phyloP scores from a whole-genome alignment of 768 basidiomycete species.

The Leccinum subgranulosum region DNA sequence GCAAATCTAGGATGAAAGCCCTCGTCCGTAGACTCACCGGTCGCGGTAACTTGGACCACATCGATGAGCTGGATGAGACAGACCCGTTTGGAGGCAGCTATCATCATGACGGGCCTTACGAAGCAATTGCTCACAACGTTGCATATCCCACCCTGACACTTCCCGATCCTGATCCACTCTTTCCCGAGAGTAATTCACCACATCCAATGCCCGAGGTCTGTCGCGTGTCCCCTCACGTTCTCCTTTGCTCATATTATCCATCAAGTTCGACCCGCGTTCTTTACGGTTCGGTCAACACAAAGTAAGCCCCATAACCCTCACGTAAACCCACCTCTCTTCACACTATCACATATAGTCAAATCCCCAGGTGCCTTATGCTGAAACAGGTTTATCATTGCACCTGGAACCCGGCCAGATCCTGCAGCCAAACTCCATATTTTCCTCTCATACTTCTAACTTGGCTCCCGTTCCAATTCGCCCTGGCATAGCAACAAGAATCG shows the following conservation, averaged over 20 bases:
- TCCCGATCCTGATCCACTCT: neutral
- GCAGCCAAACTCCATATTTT: conserved; percentile 32
- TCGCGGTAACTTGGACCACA: conserved; percentile 50
- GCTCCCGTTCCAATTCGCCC: conserved; percentile 1
- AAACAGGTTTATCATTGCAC: conserved; percentile 44
- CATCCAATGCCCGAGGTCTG: conserved; percentile 22
- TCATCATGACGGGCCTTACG: conserved; percentile 77
- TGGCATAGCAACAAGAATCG: neutral
- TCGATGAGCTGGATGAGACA: conserved; percentile 77
- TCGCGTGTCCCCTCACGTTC: conserved; percentile 2
- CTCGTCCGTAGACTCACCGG: conserved; percentile 26
- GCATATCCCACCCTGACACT: conserved; percentile 9
- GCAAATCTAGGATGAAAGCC: conserved; percentile 24
- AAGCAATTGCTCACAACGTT: conserved; percentile 44
- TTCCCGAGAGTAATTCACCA: conserved; percentile 1
- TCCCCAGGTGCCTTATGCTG: neutral
- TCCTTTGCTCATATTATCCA: conserved; percentile 6
- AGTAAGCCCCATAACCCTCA: conserved; percentile 13
- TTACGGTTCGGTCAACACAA: conserved; percentile 9
- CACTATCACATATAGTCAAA: conserved; percentile 9
- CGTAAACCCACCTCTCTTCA: conserved; percentile 8
- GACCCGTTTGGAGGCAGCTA: conserved; percentile 61
- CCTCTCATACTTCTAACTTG: conserved; percentile 1
- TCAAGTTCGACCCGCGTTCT: conserved; percentile 15
- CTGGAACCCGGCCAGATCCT: conserved; percentile 56